Base-by-base conservation (phyloP, 148 eudicot genomes). In the Chenopodium berlandieri region DNA sequence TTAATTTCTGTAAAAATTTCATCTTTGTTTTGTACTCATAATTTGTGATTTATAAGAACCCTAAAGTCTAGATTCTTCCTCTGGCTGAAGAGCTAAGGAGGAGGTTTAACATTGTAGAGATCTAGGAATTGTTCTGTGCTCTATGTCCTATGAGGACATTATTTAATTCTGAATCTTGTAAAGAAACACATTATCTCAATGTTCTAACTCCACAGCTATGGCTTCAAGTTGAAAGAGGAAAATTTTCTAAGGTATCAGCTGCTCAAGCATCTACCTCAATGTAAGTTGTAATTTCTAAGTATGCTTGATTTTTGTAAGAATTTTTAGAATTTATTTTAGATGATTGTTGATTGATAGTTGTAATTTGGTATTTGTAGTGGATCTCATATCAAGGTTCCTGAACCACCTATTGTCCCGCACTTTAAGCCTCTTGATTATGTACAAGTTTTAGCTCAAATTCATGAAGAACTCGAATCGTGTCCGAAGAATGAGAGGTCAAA, bases 171-270 rank as follows among this genome's bases (percentile, higher is more conserved):
- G 97, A 95, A 65, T 87, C 97, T 44, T 92, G 92, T 88, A 93
- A 93, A 91, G 93, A 93, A 75, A 79, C 97, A 80, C 92, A 13
- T 56, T 19, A 89, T 81, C 90, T 93, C n/a, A 92, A 89, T 86
- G 89, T 93, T 83, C 73, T 92, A 20, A 92, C 90, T 90, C 97
- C 98, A 46, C 97, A 95, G 82, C 92, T 97, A 79, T 95, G 98
- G 98, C 92, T 95, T 40, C 98, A 93, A 92, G 97, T 93, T 87
- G 97, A 93, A 82, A 95, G 97, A 81, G 97, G 96, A 72, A 96
- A 96, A 84, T 85, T 87, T 83, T 84, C 95, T 23, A 94, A 92
- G 81, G 46, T 85, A 67, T 87, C 95, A 74, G 62, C 91, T 5
- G 62, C 91, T 4, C 89, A 94, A 58, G 83, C 93, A 50, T 85